Percentiles rank a stretch among this genome's conserved stretches.
Evolutionary conservation across 2,329 filamentous ascomycete species (phyloP).

Genomic region (Penicillium sp.): DNA sequence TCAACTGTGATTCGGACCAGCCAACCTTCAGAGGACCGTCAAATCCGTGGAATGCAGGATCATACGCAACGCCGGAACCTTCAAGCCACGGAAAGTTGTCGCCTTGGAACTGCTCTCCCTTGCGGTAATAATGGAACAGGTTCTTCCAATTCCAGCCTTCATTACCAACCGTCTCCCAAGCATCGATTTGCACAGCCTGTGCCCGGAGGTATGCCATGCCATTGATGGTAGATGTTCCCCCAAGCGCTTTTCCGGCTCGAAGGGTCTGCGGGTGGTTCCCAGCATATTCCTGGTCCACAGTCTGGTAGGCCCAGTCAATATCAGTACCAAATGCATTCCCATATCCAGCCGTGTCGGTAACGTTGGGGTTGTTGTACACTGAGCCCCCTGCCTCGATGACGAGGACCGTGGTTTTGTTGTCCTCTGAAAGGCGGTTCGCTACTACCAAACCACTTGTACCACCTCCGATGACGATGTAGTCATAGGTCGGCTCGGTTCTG

Average conservation of each 20-base stretch:
- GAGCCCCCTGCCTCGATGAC: slow-evolving; percentile 32
- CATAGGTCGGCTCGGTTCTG: slow-evolving; percentile 15
- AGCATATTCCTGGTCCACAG: slow-evolving; percentile 39
- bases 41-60: slow-evolving; percentile 25
- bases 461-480: slow-evolving; percentile 36
- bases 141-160: slow-evolving; percentile 32
- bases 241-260: slow-evolving; percentile 43
- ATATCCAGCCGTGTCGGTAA: slow-evolving; percentile 25
- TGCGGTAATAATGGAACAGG: slow-evolving; percentile 30
- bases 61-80: slow-evolving; percentile 24
- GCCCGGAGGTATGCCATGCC: slow-evolving; percentile 40
- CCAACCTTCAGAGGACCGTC: slow-evolving; percentile 29
- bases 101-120: slow-evolving; percentile 25
- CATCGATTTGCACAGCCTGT: slow-evolving; percentile 36
- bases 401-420: slow-evolving; percentile 22
- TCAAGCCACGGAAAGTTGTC: slow-evolving; percentile 15
- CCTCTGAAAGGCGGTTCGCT: slow-evolving; percentile 36
- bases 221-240: slow-evolving; percentile 46
- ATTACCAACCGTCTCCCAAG: slow-evolving; percentile 34
- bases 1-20: slow-evolving; percentile 20
- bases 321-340: slow-evolving; percentile 29
- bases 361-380: slow-evolving; percentile 28
- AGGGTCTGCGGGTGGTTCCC: slow-evolving; percentile 28
- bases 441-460: slow-evolving; percentile 35
- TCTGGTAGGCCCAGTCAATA: slow-evolving; percentile 45